phyloP scores from a whole-genome alignment of 2,329 filamentous ascomycete species.

The Colletotrichum sp. region DNA sequence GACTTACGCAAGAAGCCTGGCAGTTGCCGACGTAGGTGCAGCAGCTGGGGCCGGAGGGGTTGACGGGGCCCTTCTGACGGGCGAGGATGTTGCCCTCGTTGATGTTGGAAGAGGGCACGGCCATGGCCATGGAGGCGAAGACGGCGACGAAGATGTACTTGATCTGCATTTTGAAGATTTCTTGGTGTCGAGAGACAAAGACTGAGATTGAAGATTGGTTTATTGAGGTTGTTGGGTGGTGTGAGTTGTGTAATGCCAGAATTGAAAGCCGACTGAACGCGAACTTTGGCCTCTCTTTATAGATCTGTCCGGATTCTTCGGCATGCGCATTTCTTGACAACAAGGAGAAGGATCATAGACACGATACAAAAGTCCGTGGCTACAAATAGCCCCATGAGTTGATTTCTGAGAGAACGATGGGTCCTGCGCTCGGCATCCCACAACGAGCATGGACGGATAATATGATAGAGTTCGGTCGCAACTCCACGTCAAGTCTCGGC shows the following conservation, averaged over 20 bases:
- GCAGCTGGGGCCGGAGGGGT: neutral
- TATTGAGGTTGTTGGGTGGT: accelerated
- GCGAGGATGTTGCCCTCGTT: neutral
- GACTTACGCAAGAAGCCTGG: neutral
- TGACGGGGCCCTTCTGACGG: neutral
- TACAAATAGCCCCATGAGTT: neutral
- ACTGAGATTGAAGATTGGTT: neutral
- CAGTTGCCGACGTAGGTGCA: neutral
- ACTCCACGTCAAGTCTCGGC: neutral
- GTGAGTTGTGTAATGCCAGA: neutral
- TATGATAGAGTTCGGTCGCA: neutral
- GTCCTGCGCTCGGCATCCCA: neutral
- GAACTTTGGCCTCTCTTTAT: neutral
- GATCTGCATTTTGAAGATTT: neutral
- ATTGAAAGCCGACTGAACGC: accelerated
- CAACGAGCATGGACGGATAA: neutral
- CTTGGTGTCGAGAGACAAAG: neutral
- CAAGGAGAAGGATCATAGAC: neutral
- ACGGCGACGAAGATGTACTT: neutral
- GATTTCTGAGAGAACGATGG: neutral
- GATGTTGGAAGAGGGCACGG: neutral
- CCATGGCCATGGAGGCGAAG: neutral
- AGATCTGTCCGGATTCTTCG: neutral
- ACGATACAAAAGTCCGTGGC: neutral
- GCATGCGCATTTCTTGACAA: neutral